phyloP scores from a whole-genome alignment of 768 basidiomycete genomes.

The Plicaturopsis crispa region DNA sequence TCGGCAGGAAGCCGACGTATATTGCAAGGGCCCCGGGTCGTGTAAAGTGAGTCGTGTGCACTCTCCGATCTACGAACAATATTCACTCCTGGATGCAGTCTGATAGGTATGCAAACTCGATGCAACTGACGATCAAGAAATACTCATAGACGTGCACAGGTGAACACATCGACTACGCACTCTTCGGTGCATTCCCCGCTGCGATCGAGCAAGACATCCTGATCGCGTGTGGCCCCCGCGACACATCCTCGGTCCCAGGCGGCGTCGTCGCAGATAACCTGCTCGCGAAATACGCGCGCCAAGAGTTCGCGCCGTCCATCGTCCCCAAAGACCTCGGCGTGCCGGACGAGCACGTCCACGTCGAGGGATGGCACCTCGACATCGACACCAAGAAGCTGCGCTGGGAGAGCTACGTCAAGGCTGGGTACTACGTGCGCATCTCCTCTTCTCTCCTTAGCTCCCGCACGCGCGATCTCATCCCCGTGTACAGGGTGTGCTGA shows the following conservation, averaged over 20 bases:
- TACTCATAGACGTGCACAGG: slow-evolving; percentile 33
- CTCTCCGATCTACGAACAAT: neutral
- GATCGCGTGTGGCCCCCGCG: slow-evolving; percentile 59
- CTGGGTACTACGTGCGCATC: slow-evolving; percentile 66
- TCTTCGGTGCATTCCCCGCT: slow-evolving; percentile 81
- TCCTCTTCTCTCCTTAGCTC: slow-evolving; percentile 2
- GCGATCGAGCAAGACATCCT: slow-evolving; percentile 81
- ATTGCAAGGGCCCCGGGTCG: slow-evolving; percentile 76
- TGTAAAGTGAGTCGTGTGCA: slow-evolving; percentile 49
- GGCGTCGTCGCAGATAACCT: slow-evolving; percentile 59
- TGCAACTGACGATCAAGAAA: slow-evolving; percentile 1
- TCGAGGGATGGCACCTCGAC: slow-evolving; percentile 63
- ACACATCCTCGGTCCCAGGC: slow-evolving; percentile 32
- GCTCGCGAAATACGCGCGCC: slow-evolving; percentile 48
- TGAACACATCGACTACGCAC: slow-evolving; percentile 79
- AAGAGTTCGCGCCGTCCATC: slow-evolving; percentile 48
- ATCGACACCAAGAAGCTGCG: slow-evolving; percentile 62
- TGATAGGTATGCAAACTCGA: slow-evolving; percentile 23
- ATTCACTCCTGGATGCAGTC: slow-evolving; percentile 10
- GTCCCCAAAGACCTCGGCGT: slow-evolving; percentile 14
- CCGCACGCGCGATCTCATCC: neutral
- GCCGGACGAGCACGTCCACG: slow-evolving; percentile 30
- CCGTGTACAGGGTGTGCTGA: slow-evolving; percentile 51
- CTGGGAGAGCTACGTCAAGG: slow-evolving; percentile 89
- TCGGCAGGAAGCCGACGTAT: slow-evolving; percentile 59